Base-by-base conservation (phyloP, 352 stramenopile species). In the Plasmopara halstedii region DNA sequence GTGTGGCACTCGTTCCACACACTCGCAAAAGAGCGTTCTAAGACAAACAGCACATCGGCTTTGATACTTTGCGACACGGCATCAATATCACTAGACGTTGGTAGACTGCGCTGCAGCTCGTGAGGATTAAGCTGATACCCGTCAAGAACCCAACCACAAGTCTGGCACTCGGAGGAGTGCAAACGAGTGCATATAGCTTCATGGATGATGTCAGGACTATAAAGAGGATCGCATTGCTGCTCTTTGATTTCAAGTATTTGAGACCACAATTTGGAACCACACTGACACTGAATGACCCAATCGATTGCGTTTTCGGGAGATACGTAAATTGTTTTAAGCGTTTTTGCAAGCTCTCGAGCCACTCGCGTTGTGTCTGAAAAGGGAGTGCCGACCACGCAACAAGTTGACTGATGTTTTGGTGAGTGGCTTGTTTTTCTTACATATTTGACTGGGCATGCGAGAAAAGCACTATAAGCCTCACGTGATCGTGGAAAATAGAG, bases 221-320 rank as follows among this genome's bases (percentile, higher is more conserved):
- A 17, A 26, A 52, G 21, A n/a, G 62, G 52, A 15, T 52, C 42
- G 9, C 41, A 19, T 2, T 53, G 40, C 13, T 45, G 37, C 15
- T 50, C 15, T 8, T 20, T 43, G 26, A 41, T 55, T 19, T 27
- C 51, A 42, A 25, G 37, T 22, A 57, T 14, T n/a, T 8, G 46
- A 35, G 27, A 37, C 33, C 51, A 57, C 6, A 89, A 53, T 5
- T 43, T 42, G 2, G 61, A 66, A 2, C 52, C 52, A 14, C 62
- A 67, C n/a, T 81, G 67, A 36, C 73, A 84, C 34, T 83, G 70
- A 6, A 66, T 14, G 3, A 76, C 66, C 77, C 77, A 88, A 6
- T 72, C 56, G 20, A 84, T 44, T 5, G 77, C 67, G 9, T 19
- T 56, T 20, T 46, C 38, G 6, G 73, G 72, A 2, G 70, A 84